Conservation (phyloP, 2,329 filamentous ascomycete species). For the Colletotrichum sp. region DNA sequence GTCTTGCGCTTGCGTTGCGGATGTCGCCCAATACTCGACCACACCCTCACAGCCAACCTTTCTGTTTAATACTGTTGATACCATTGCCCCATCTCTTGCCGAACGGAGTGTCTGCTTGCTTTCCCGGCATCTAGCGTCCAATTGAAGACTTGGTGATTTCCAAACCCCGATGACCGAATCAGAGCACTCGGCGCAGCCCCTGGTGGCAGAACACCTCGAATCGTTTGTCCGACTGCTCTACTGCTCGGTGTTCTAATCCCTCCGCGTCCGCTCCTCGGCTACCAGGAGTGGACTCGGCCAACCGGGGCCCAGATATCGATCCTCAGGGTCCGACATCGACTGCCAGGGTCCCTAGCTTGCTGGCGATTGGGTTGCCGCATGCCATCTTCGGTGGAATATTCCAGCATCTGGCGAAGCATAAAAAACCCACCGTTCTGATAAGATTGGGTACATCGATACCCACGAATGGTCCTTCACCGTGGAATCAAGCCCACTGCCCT, state of each 20-base stretch:
- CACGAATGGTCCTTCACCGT: neutral
- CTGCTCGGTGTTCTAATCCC: constrained; percentile 12
- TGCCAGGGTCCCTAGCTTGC: neutral
- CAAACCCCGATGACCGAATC: neutral
- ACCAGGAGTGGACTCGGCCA: neutral
- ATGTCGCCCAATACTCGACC: neutral
- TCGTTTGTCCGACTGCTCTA: neutral
- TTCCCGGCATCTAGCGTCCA: neutral
- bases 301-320: neutral
- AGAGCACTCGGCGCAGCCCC: neutral
- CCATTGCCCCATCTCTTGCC: neutral
- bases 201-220: neutral
- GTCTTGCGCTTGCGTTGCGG: neutral
- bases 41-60: neutral
- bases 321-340: neutral
- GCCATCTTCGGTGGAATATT: neutral
- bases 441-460: neutral
- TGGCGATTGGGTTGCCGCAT: neutral
- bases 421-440: neutral
- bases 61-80: neutral
- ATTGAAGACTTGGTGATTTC: neutral
- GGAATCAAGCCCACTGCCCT: neutral
- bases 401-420: neutral
- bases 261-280: constrained; percentile 15
- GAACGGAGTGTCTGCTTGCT: neutral